Evolutionary conservation across 495 filamentous ascomycete genomes (phyloP).

Genomic region (Penicillium roqueforti): DNA sequence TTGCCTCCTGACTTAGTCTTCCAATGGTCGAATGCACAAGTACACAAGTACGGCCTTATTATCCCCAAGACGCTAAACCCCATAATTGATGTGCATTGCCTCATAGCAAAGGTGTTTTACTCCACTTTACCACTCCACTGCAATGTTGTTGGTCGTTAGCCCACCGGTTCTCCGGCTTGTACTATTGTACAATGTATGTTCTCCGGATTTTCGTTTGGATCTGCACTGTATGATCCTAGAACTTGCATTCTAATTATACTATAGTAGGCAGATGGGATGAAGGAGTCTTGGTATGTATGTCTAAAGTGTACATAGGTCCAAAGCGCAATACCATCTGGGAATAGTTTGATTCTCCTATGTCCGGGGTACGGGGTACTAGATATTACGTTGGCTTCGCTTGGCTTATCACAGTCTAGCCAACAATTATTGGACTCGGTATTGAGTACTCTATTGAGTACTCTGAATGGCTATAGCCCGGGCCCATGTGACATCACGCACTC

Average conservation of each 20-base stretch:
- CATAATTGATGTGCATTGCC: slow-evolving; percentile 3
- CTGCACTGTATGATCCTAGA: neutral
- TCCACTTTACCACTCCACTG: slow-evolving; percentile 1
- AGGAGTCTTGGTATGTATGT: neutral
- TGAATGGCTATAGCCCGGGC: neutral
- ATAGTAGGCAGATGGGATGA: neutral
- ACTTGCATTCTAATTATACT: neutral
- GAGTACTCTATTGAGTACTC: slow-evolving; percentile 1
- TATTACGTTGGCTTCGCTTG: neutral
- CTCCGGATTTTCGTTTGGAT: neutral
- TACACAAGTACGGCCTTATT: neutral
- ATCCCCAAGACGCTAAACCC: slow-evolving; percentile 1
- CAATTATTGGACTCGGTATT: neutral
- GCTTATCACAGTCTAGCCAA: neutral
- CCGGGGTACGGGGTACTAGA: too few relatives aligned
- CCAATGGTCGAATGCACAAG: neutral
- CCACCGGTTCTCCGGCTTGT: neutral
- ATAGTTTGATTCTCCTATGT: neutral
- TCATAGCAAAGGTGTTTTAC: neutral
- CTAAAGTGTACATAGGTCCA: neutral
- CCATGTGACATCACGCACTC: neutral
- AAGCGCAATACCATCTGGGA: neutral
- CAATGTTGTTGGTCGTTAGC: neutral
- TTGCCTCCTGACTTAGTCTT: neutral
- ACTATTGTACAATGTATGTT: neutral